Evolutionary conservation across 2,329 filamentous ascomycete species (phyloP).

Genomic region (Rhinocladiella mackenziei): DNA sequence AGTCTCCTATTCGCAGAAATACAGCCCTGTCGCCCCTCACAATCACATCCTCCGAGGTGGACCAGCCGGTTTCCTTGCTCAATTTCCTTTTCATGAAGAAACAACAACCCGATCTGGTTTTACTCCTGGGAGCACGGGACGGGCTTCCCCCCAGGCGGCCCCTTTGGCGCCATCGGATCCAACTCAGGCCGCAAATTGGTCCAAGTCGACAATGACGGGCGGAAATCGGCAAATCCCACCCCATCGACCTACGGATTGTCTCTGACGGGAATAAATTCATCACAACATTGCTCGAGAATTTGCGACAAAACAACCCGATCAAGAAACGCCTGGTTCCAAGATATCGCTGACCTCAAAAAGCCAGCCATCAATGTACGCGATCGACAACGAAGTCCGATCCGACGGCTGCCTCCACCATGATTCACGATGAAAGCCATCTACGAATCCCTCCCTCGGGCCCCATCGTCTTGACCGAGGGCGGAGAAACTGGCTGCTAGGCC

Average conservation of each 20-base stretch:
- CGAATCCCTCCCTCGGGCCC: conserved; percentile 34
- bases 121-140: conserved; percentile 43
- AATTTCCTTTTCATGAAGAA: conserved; percentile 31
- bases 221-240: conserved; percentile 43
- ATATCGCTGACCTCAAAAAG: conserved; percentile 20
- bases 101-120: conserved; percentile 40
- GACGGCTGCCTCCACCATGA: conserved; percentile 40
- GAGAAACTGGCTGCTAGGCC: conserved; percentile 38
- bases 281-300: conserved; percentile 28
- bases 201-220: conserved; percentile 43
- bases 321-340: conserved; percentile 18
- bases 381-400: conserved; percentile 30
- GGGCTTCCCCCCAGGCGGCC: conserved; percentile 41
- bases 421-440: conserved; percentile 41
- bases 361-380: conserved; percentile 26
- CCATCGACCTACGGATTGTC: conserved; percentile 42
- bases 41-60: conserved; percentile 36
- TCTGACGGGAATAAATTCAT: conserved; percentile 39
- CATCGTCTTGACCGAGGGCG: conserved; percentile 43
- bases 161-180: conserved; percentile 39
- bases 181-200: conserved; percentile 36
- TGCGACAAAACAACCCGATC: conserved; percentile 20
- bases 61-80: conserved; percentile 36
- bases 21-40: background rate
- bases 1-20: conserved; percentile 39